These are phyloP conservation scores for Fusarium sp. DNA, from an alignment of 2,329 filamentous ascomycete genomes.

Conservation along the genomic window DNA sequence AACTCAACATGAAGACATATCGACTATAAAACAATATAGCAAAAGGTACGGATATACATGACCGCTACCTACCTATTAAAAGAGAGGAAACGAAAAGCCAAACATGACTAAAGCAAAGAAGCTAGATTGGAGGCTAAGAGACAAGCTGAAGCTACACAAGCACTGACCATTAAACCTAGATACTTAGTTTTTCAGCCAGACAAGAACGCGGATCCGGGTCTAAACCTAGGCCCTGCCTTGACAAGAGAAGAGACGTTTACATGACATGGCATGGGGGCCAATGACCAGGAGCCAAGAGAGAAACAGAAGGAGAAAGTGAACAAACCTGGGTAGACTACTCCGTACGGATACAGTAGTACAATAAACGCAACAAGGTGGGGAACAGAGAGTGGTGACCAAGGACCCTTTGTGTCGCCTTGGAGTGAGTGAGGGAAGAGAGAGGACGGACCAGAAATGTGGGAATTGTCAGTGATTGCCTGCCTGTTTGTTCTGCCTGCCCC, in stretches of 20 bases:
- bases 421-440: conserved; percentile 20
- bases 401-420: conserved; percentile 31
- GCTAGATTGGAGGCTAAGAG: conserved; percentile 13
- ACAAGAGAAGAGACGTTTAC: conserved; percentile 12
- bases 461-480: background rate
- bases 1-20: background rate
- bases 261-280: conserved; percentile 1
- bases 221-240: conserved; percentile 17
- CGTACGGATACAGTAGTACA: conserved; percentile 10
- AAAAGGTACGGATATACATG: background rate
- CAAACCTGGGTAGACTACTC: background rate
- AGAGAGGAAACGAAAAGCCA: conserved; percentile 23
- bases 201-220: conserved; percentile 9
- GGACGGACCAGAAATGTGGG: conserved; percentile 23
- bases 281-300: conserved; percentile 9
- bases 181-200: background rate
- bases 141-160: conserved; percentile 34
- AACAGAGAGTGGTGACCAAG: conserved; percentile 15
- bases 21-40: background rate
- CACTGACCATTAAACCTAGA: background rate
- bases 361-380: conserved; percentile 37
- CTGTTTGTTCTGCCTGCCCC: background rate
- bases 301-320: conserved; percentile 18
- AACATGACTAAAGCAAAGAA: conserved; percentile 11
- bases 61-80: background rate